These are phyloP conservation scores for Alternaria sp. DNA, from an alignment of 2,329 filamentous ascomycete species.

Conservation along the genomic window DNA sequence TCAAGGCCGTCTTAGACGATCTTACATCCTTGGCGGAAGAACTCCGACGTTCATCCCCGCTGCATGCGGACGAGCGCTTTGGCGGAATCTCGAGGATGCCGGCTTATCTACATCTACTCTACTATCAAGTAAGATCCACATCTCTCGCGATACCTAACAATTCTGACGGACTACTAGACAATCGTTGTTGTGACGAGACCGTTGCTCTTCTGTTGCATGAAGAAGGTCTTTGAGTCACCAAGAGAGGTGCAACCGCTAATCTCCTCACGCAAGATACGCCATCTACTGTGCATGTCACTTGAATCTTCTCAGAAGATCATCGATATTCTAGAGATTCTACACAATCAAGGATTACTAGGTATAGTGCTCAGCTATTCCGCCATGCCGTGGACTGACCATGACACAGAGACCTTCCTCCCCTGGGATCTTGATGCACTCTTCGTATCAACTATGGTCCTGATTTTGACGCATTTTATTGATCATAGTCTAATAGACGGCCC, in stretches of 20 bases:
- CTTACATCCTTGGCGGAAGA: slow-evolving; percentile 52
- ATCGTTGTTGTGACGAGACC: slow-evolving; percentile 52
- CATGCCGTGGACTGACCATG: neutral
- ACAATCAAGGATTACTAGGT: slow-evolving; percentile 58
- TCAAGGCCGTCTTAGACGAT: slow-evolving; percentile 49
- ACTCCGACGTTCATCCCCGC: slow-evolving; percentile 46
- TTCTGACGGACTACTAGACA: slow-evolving; percentile 34
- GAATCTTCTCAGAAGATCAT: slow-evolving; percentile 55
- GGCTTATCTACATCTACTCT: slow-evolving; percentile 45
- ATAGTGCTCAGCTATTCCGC: neutral
- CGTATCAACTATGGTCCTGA: slow-evolving; percentile 52
- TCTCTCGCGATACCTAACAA: neutral
- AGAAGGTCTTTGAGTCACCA: slow-evolving; percentile 41
- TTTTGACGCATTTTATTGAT: slow-evolving; percentile 46
- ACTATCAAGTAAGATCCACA: slow-evolving; percentile 48
- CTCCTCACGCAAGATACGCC: slow-evolving; percentile 47
- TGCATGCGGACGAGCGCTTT: slow-evolving; percentile 46
- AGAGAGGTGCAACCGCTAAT: slow-evolving; percentile 39
- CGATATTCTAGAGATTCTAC: slow-evolving; percentile 52
- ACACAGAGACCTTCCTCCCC: slow-evolving; percentile 57
- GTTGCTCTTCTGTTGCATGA: slow-evolving; percentile 53
- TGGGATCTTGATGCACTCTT: slow-evolving; percentile 57
- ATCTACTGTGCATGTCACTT: slow-evolving; percentile 51
- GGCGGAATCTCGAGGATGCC: slow-evolving; percentile 52
- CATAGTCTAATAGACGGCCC: slow-evolving; percentile 46